Conservation (phyloP, 2,329 filamentous ascomycete species). For the Drechslerella dactyloides region DNA sequence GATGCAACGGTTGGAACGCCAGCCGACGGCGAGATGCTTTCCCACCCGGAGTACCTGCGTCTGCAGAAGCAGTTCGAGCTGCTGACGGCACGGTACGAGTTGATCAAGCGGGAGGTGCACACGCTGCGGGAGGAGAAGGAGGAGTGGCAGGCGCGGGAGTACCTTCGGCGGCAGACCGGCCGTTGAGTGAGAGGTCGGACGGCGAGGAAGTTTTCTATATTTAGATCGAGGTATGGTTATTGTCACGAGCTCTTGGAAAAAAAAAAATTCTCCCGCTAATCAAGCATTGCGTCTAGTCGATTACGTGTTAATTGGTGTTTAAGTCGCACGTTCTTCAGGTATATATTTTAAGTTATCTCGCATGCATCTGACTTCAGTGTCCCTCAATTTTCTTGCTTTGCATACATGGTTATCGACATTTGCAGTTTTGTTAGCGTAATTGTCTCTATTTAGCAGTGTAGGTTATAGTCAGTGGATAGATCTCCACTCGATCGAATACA, state of each 20-base stretch:
- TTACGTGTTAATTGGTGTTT: too few relatives aligned
- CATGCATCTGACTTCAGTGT: too few relatives aligned
- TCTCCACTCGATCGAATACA: not conserved
- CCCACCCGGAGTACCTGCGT: constrained; percentile 42
- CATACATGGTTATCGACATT: too few relatives aligned
- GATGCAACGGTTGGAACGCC: constrained; percentile 21
- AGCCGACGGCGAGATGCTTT: constrained; percentile 17
- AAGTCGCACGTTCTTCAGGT: too few relatives aligned
- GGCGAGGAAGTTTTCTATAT: constrained; percentile 17
- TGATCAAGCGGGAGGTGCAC: constrained; percentile 37
- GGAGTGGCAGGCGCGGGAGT: constrained; percentile 46
- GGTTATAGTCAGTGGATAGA: not conserved
- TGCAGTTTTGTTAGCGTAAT: too few relatives aligned
- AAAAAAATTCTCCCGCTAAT: too few relatives aligned
- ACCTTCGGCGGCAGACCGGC: constrained; percentile 15
- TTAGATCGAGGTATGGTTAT: constrained; percentile 37
- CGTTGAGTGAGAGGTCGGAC: constrained; percentile 11
- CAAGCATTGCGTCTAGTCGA: too few relatives aligned
- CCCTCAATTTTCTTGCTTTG: too few relatives aligned
- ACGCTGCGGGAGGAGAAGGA: constrained; percentile 44
- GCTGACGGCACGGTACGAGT: constrained; percentile 40
- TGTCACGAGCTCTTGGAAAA: too few relatives aligned
- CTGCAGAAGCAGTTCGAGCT: constrained; percentile 45
- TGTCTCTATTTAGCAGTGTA: too few relatives aligned
- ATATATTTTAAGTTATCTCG: too few relatives aligned